Evolutionary conservation across 805 yeast genomes (phyloP).

Genomic region (Hanseniaspora thailandica): DNA sequence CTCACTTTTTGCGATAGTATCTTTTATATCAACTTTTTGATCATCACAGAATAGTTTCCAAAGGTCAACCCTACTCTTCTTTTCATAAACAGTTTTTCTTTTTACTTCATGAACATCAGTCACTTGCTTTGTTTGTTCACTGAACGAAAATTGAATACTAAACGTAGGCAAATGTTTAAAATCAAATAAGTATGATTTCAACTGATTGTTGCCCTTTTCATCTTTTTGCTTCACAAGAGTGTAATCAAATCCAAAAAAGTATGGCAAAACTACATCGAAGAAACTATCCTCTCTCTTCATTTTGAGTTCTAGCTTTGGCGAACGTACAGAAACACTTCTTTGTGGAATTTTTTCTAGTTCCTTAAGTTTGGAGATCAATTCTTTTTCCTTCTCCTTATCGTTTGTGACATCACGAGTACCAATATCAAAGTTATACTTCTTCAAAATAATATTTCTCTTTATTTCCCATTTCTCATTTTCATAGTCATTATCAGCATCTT

Average conservation of each 20-base stretch:
- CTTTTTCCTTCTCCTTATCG: background rate
- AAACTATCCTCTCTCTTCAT: background rate
- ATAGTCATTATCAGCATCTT: background rate
- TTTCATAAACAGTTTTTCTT: no score
- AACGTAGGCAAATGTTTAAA: background rate
- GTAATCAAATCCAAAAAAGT: background rate
- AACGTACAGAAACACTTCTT: background rate
- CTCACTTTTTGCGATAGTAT: background rate
- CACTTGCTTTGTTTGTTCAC: background rate
- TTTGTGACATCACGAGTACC: background rate
- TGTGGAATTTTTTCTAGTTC: background rate
- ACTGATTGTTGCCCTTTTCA: background rate
- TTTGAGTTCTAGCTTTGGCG: background rate
- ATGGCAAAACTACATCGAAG: background rate
- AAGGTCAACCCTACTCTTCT: background rate
- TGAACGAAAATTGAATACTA: background rate
- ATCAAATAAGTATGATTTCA: background rate
- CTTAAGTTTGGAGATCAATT: background rate
- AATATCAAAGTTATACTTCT: conserved; percentile 14
- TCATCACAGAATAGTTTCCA: background rate
- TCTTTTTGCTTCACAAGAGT: background rate
- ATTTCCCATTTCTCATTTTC: conserved; percentile 11
- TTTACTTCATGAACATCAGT: no score
- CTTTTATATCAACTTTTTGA: background rate
- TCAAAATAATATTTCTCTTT: background rate